Evolutionary conservation across 768 basidiomycete genomes (phyloP), one percentile per base, ranked within the genome.

Genomic region (Hirschioporus abietinus): DNA sequence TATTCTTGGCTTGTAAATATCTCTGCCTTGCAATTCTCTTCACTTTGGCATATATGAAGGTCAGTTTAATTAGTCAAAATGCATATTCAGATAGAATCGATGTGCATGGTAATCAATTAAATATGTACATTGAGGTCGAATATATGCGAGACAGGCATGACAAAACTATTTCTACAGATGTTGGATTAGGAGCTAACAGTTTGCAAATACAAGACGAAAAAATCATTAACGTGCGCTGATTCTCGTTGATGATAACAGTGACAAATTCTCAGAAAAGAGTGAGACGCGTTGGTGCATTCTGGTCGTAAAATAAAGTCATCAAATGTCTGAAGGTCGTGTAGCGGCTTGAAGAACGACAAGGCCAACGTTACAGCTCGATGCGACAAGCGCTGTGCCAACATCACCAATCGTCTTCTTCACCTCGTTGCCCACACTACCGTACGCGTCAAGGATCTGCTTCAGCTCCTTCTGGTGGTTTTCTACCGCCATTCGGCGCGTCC

Each of bases 341-440:
- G 81, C 78, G 60, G 88, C 86, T 78, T 93, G 92, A 35, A 93
- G 72, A 1, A 93, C 90, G 36, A 92, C 78, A 57, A 92, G 71
- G 23, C 86, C 90, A 58, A 82, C 79, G 36, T 83, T 84, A 63
- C 81, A 79, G 0, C 84, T 85, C 7, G 86, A 80, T 1, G 88
- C 79, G 15, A 95, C 85, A 74, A 96, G 85, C 60, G 88, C 88
- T 57, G 89, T 85, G 1, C 87, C 92, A 20, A 92, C 88, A 74
- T 96, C 92, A 1, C 96, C 96, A 26, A 96, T 81, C 24, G 95
- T 94, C 78, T 91, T 90, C 74, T 83, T 81, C 67, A 95, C 86
- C 72, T 92, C 91, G 3, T 80, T 72, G 0, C 84, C 83, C 4
- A 89, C 80, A 30, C 72, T 71, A 4, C 82, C 85, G 69, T 88